Base-by-base conservation (phyloP, 2,329 filamentous ascomycete species). In the Epichloe sp. region DNA sequence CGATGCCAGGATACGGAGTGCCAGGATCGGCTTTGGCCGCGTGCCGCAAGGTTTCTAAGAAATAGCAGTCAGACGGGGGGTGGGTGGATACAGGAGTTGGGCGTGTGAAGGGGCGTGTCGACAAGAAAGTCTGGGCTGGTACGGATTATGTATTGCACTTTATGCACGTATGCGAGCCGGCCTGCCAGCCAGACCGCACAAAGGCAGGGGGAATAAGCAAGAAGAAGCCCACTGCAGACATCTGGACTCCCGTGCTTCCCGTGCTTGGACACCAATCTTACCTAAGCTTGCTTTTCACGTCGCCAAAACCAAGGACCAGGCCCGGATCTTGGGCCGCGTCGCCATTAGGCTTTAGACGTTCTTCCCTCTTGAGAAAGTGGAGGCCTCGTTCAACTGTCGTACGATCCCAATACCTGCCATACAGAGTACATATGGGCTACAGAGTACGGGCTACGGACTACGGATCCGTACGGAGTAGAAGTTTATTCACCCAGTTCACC, bases 1-100 rank as follows among this genome's bases (percentile, higher is more conserved):
- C 52, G 52, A 54, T 23, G 44, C 38, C 44, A 48, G 40, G 23
- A 37, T 40, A 31, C 26, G 31, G 31, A 31, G 31, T 4, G 44
- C 46, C 31, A 49, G 47, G 53, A 55, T 55, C 54, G 54, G 54
- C 52, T 55, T 52, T 47, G 54, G 54, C 54, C 52, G 54, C 47
- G 53, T 47, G 35, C 45, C 45, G 26, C 44, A 50, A 44, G 43
- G 48, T 35, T 14, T 12, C 37, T 31, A 34, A 50, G 48, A 19
- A 53, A 40, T 36, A 26, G 49, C 46, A 48, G 49, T 48, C 45
- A 31, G 43, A 47, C 26, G 34, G 44, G 48, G 42, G 31, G 44
- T 21, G 44, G 31, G 26, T 17, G 46, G 46, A n/a, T 40, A 23
- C 45, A 40, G 12, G 37, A 17, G 14, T 0, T 6, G 36, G 31